Evolutionary conservation across 139 green algal species (phyloP).

Genomic region (Marvania coccoides): DNA sequence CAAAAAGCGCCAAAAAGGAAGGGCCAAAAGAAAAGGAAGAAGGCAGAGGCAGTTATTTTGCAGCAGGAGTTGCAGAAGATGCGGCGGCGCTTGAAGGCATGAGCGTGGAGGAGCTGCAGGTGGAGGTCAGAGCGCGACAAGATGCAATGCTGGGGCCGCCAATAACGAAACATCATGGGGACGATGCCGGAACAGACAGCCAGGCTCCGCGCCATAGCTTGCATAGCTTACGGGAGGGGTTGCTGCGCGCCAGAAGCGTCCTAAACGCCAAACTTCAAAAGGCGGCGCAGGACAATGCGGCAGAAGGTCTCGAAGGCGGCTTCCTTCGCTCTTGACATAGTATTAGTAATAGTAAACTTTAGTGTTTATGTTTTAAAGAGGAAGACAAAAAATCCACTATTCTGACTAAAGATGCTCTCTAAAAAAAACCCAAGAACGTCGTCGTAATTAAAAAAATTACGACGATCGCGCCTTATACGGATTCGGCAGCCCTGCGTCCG

Average conservation of each 20-base stretch:
- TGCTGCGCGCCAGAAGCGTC: too few species aligned
- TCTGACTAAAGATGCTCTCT: too few species aligned
- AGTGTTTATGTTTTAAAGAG: too few species aligned
- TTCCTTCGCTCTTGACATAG: not conserved
- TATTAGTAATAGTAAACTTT: too few species aligned
- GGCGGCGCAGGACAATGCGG: not conserved
- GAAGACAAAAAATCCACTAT: too few species aligned
- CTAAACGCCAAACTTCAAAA: too few species aligned
- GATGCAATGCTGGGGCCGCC: constrained; percentile 1
- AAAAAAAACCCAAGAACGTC: too few species aligned
- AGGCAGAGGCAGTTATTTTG: too few species aligned
- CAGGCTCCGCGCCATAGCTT: too few species aligned
- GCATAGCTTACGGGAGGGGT: too few species aligned
- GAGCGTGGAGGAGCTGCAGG: constrained; percentile 5
- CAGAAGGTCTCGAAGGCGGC: not conserved
- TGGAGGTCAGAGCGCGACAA: constrained; percentile 9
- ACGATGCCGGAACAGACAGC: not conserved
- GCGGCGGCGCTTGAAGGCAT: not conserved
- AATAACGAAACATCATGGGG: not conserved
- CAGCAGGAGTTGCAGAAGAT: not conserved
- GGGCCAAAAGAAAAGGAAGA: not conserved
- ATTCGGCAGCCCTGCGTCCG: constrained; percentile 34
- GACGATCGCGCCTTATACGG: too few species aligned
- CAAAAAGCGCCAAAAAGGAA: not conserved
- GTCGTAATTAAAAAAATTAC: too few species aligned